Base-by-base conservation (phyloP, 495 filamentous ascomycete species). In the Neurospora africana region DNA sequence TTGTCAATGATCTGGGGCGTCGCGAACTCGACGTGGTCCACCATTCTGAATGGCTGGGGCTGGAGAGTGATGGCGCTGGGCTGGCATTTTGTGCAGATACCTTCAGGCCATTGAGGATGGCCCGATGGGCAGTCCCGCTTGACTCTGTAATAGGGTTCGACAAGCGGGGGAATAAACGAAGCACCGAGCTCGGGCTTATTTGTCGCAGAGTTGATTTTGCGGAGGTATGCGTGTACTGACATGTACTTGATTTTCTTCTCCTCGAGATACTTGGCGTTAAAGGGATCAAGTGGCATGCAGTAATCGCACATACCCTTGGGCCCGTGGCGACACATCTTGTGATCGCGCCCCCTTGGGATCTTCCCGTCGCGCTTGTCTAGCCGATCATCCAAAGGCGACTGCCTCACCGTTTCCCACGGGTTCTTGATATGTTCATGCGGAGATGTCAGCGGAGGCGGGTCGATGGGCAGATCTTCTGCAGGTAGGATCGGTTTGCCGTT, bases 21-120 rank as follows among this genome's bases (percentile, higher is more conserved):
- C 4, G 95, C 87, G 78, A 99, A 98, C 78, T 99, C 96, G 74
- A 99, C 94, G 80, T 99, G 95, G 77, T 99, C 95, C 1, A 99
- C 94, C 92, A 94, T 98, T n/a, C 95, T 92, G 78, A 92, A 99
- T 38, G 92, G 86, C 79, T 99, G 95, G 17, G 92, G 92, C 76
- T 98, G 94, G 27, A 99, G 85, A 58, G 92, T 97, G 79, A 99
- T 99, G 35, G 95, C 95, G 72, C 94, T 97, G 17, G 95, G 95
- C 78, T 99, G 95, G 78, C 95, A 99, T 80, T 98, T 99, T 53
- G 93, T 96, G 83, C 95, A 99, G 74, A 99, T 98, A n/a, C 95
- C 95, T 74, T 95, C 93, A 19, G 95, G 95, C 91, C 95, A 99
- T 53, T 89, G 87, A 2, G 93, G 90, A 79, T 99, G 95, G 6